Evolutionary conservation across 78 protist species (phyloP).

Genomic region (Dictyostelium brefeldianum): DNA sequence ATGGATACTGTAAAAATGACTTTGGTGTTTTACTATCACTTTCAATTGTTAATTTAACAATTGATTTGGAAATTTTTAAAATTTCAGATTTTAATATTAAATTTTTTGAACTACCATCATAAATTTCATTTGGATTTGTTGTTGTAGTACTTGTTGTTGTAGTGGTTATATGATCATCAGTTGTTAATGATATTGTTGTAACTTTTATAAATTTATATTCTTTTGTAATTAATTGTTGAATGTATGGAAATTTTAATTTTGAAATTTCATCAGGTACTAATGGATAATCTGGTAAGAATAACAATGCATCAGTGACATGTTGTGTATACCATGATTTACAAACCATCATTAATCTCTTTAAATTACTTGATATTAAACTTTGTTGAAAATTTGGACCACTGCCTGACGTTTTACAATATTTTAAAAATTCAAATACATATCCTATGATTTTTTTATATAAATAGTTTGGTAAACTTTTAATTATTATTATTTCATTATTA

Average conservation of each 20-base stretch:
- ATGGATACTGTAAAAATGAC: no score
- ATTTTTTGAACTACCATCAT: no score
- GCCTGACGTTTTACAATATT: not conserved
- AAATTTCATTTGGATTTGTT: no score
- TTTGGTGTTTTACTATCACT: no score
- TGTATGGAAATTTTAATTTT: not conserved
- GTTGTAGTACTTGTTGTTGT: no score
- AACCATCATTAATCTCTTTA: conserved; percentile 5
- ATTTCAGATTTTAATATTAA: no score
- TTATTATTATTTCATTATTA: not conserved
- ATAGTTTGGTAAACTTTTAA: not conserved
- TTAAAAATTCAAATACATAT: conserved; percentile 4
- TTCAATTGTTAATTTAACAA: no score
- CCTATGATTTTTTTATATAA: not conserved
- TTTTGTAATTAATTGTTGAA: not conserved
- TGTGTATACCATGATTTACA: not conserved
- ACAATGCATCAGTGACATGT: not conserved
- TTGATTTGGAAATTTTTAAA: no score
- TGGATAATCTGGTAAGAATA: not conserved
- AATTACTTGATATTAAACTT: not conserved
- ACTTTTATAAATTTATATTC: not conserved
- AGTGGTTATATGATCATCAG: no score
- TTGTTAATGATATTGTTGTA: not conserved
- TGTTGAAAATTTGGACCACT: not conserved
- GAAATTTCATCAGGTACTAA: not conserved